Evolutionary conservation across 2,329 filamentous ascomycete genomes (phyloP).

Genomic region (Leptodontidium sp.): DNA sequence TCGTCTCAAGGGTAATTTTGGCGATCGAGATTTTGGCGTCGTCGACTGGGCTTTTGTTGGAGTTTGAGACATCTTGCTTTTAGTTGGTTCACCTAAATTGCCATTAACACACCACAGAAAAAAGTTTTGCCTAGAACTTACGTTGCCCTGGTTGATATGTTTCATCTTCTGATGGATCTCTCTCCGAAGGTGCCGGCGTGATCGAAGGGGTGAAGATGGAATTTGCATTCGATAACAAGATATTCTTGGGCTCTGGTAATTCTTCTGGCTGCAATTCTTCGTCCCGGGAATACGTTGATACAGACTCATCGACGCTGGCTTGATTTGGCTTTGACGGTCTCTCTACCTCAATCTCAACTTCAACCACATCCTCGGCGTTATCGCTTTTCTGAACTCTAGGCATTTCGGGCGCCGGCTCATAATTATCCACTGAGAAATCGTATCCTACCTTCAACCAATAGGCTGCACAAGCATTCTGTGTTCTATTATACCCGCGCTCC

Average conservation of each 20-base stretch:
- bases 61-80: conserved; percentile 17
- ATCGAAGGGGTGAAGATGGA: conserved; percentile 8
- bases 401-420: conserved; percentile 3
- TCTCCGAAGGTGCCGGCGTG: conserved; percentile 16
- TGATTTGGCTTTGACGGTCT: background rate
- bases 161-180: conserved; percentile 15
- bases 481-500: conserved; percentile 23
- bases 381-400: background rate
- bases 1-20: conserved; percentile 10
- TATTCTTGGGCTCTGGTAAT: conserved; percentile 2
- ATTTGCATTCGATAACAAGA: conserved; percentile 5
- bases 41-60: background rate
- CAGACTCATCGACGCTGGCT: background rate
- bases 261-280: background rate
- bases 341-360: conserved; percentile 1
- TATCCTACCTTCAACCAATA: conserved; percentile 25
- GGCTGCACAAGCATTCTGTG: conserved; percentile 25
- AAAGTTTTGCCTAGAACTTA: background rate
- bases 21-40: conserved; percentile 3
- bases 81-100: background rate
- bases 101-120: background rate
- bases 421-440: conserved; percentile 11
- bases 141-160: conserved; percentile 10
- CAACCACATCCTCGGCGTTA: background rate
- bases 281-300: background rate